Conservation (phyloP, 139 green algal genomes). For the Chlorella sp. region DNA sequence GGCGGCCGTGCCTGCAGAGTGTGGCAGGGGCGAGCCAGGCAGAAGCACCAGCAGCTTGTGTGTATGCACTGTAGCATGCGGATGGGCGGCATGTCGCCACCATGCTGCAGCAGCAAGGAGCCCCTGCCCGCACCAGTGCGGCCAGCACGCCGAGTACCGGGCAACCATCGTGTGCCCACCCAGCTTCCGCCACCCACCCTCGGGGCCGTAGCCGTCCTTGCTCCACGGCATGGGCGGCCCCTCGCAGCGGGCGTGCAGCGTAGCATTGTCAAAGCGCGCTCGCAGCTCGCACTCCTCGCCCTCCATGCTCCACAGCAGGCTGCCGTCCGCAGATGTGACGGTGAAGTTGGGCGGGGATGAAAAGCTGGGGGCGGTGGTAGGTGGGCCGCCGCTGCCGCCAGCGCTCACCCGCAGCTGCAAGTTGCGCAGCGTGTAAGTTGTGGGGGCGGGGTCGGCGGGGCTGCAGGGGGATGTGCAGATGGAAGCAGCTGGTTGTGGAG, state of each 20-base stretch:
- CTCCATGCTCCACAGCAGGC: conserved; percentile 3
- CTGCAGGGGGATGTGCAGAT: background rate
- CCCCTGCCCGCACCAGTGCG: background rate
- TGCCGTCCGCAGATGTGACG: conserved; percentile 2
- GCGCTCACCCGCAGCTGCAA: background rate
- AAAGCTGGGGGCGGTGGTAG: background rate
- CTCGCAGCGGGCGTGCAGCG: background rate
- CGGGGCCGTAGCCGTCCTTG: background rate
- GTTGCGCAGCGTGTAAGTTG: background rate
- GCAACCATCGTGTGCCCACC: background rate
- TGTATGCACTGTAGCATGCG: no score
- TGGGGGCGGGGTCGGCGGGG: background rate
- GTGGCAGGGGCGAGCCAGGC: background rate
- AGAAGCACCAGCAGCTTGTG: background rate
- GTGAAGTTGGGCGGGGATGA: background rate
- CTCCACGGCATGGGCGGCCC: conserved; percentile 12
- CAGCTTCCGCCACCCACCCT: background rate
- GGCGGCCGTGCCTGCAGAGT: background rate
- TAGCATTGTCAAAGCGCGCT: background rate
- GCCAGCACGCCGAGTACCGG: no score
- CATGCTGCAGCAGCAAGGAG: background rate
- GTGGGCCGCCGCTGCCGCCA: background rate
- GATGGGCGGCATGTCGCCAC: background rate
- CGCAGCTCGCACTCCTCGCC: background rate
- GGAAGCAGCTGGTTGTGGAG: background rate